Evolutionary conservation across 2,329 filamentous ascomycete species (phyloP).

Genomic region (Hirsutella minnesotensis): DNA sequence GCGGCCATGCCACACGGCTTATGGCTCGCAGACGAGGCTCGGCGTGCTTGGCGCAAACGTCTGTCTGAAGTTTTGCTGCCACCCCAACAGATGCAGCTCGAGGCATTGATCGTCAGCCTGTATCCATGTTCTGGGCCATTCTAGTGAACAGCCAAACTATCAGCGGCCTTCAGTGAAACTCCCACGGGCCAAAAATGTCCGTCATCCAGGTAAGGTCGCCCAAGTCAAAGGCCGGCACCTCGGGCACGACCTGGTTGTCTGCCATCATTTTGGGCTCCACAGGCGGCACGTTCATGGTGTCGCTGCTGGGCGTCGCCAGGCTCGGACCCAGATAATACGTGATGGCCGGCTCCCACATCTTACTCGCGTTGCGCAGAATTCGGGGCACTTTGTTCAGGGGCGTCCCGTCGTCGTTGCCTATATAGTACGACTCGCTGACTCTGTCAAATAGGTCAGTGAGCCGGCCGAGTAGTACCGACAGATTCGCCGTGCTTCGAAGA

Average conservation of each 20-base stretch:
- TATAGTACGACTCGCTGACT: conserved; percentile 13
- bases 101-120: too few relatives aligned
- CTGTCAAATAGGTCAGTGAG: conserved; percentile 19
- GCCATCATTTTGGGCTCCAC: conserved; percentile 7
- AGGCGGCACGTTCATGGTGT: conserved; percentile 4
- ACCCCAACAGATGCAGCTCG: too few relatives aligned
- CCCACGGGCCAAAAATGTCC: conserved; percentile 21
- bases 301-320: conserved; percentile 17
- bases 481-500: conserved; percentile 21
- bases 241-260: conserved; percentile 8
- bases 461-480: conserved; percentile 22
- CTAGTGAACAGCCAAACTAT: not conserved
- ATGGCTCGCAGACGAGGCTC: too few relatives aligned
- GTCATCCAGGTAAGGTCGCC: conserved; percentile 25
- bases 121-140: too few relatives aligned
- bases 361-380: conserved; percentile 21
- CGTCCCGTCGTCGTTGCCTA: conserved; percentile 5
- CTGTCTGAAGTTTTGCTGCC: too few relatives aligned
- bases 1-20: too few relatives aligned
- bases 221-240: conserved; percentile 17
- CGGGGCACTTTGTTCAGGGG: conserved; percentile 21
- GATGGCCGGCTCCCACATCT: conserved; percentile 23
- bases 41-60: too few relatives aligned
- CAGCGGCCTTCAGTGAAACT: not conserved
- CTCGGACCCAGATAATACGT: conserved; percentile 13